Evolutionary conservation across 306 rosid genomes (phyloP).

Genomic region (Prunus salicina): DNA sequence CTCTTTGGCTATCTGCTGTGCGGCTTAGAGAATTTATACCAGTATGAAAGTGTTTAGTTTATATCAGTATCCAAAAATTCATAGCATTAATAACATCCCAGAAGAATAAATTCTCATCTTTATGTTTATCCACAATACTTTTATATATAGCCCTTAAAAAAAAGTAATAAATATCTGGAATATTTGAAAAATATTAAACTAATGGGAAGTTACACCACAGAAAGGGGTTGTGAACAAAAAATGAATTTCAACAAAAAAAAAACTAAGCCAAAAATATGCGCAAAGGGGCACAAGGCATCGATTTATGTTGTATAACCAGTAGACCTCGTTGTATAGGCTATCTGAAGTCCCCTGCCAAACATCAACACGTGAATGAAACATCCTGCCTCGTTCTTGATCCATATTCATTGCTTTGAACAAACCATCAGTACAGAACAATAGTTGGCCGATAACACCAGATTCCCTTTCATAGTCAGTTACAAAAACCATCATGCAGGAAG

Average conservation of each 20-base stretch:
- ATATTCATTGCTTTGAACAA: not conserved
- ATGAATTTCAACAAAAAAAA: not conserved
- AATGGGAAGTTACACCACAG: not conserved
- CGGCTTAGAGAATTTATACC: not conserved
- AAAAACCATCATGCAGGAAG: conserved; percentile 14
- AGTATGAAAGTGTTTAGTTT: too few species aligned
- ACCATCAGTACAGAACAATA: conserved; percentile 8
- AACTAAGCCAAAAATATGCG: not conserved
- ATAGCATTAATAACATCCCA: not conserved
- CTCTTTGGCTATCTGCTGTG: not conserved
- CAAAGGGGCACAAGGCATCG: not conserved
- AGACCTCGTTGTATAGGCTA: not conserved
- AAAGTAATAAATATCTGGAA: not conserved
- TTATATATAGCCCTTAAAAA: not conserved
- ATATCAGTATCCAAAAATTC: not conserved
- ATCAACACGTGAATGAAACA: not conserved
- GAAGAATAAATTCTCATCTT: not conserved
- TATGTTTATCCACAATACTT: not conserved
- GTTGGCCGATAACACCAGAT: conserved; percentile 5
- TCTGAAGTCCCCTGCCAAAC: not conserved
- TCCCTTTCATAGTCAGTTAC: conserved; percentile 4
- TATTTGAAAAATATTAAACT: not conserved
- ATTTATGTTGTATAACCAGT: not conserved
- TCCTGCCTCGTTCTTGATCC: not conserved
- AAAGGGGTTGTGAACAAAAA: not conserved